Evolutionary conservation across 371 early-diverging fungal genomes (phyloP).

Genomic region (Mycotypha africana): DNA sequence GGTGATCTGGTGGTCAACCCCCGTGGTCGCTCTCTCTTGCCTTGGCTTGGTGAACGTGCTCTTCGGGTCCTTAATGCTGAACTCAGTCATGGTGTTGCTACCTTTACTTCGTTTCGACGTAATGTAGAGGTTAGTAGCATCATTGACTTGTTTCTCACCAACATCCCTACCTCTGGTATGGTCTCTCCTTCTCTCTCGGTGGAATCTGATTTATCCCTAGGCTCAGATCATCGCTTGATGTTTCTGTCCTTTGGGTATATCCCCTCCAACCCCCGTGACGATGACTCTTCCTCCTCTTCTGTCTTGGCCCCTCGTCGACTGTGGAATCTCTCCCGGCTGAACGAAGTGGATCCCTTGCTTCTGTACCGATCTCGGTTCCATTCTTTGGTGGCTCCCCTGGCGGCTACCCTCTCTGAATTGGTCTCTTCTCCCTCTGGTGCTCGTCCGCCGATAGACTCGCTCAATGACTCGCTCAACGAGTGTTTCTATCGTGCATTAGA

Average conservation of each 20-base stretch:
- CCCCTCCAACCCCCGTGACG: too few relatives aligned
- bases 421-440: not conserved
- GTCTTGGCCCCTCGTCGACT: too few relatives aligned
- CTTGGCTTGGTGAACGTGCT: not conserved
- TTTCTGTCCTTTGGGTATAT: not conserved
- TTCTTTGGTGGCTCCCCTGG: too few relatives aligned
- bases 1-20: not conserved
- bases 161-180: not conserved
- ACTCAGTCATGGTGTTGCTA: constrained; percentile 1
- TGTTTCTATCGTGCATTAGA: constrained; percentile 4
- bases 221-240: not conserved
- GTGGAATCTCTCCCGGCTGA: constrained; percentile 6
- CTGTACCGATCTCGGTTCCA: constrained; percentile 1
- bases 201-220: not conserved
- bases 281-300: too few relatives aligned
- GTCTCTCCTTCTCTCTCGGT: not conserved
- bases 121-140: not conserved
- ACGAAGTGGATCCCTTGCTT: not conserved
- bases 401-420: not conserved
- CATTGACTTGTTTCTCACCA: constrained; percentile 5
- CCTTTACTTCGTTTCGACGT: not conserved
- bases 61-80: not conserved
- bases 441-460: constrained; percentile 3
- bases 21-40: not conserved
- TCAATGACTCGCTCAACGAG: constrained; percentile 2